These are phyloP conservation scores for Thermothelomyces thermophilus DNA, from an alignment of 2,329 filamentous ascomycete species.

Conservation along the genomic window DNA sequence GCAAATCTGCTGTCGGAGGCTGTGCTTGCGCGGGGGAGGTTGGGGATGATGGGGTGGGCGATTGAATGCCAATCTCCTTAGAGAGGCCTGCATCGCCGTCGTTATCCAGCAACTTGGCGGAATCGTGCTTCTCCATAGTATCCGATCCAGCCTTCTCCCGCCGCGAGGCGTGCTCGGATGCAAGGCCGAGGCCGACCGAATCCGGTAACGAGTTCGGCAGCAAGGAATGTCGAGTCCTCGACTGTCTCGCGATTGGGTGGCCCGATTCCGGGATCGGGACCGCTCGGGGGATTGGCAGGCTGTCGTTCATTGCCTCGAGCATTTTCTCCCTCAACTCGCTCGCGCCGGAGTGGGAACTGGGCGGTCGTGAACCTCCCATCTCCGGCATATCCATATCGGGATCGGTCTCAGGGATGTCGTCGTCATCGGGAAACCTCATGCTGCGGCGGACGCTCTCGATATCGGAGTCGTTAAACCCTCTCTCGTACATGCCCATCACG, in stretches of 20 bases:
- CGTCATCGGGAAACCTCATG: conserved; percentile 25
- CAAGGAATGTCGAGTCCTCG: conserved; percentile 34
- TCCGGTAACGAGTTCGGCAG: conserved; percentile 31
- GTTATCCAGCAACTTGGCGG: conserved; percentile 40
- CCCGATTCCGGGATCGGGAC: conserved; percentile 19
- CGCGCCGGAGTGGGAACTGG: conserved; percentile 35
- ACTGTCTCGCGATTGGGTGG: conserved; percentile 28
- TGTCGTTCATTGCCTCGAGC: conserved; percentile 36
- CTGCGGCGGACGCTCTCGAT: conserved; percentile 31
- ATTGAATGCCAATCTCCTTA: not conserved
- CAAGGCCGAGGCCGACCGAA: conserved; percentile 31
- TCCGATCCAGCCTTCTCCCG: conserved; percentile 19
- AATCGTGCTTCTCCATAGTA: conserved; percentile 39
- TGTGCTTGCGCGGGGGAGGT: not conserved
- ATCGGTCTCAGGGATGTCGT: conserved; percentile 23
- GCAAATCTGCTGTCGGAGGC: not conserved
- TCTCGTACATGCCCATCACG: conserved; percentile 65
- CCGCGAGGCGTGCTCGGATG: conserved; percentile 19
- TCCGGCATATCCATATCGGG: conserved; percentile 9
- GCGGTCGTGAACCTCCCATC: conserved; percentile 30
- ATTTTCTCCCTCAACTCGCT: conserved; percentile 33
- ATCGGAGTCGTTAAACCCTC: conserved; percentile 49
- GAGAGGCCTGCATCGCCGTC: conserved; percentile 19
- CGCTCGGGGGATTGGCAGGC: conserved; percentile 27
- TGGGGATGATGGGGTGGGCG: conserved; percentile 12